Conservation (phyloP, 345 rosid genomes). For the Salix exigua region DNA sequence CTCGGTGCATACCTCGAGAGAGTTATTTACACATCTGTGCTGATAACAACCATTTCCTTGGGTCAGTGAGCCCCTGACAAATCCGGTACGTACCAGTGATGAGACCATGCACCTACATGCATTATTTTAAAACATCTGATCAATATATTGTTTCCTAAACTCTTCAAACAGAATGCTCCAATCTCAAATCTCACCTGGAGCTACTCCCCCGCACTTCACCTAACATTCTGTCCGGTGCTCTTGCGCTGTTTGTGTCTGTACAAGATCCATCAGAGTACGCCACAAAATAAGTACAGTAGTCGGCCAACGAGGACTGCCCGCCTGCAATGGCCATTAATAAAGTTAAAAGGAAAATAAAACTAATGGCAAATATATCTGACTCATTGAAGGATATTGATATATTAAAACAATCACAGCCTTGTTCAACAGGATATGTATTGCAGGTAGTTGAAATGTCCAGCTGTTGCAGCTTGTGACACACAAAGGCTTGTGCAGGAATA, state of each 20-base stretch:
- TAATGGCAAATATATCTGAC: conserved; percentile 1
- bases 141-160: conserved; percentile 12
- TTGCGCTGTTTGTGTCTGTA: conserved; percentile 90
- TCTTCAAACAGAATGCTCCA: conserved; percentile 1
- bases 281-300: conserved; percentile 95
- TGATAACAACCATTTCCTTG: conserved; percentile 99
- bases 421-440: not conserved
- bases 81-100: conserved; percentile 92
- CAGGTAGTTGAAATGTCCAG: not conserved
- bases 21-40: conserved; percentile 76
- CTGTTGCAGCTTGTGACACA: not conserved
- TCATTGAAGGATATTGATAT: not conserved
- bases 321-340: conserved; percentile 49
- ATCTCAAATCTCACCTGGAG: conserved; percentile 59
- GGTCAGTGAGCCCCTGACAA: conserved; percentile 84
- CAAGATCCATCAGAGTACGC: conserved; percentile 99
- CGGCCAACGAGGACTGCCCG: conserved; percentile 96
- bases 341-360: not conserved
- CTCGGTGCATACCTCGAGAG: conserved; percentile 63
- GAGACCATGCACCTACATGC: conserved; percentile 89
- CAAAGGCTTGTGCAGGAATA: not conserved
- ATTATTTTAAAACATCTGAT: conserved; percentile 14
- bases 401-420: not conserved
- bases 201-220: conserved; percentile 94
- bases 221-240: conserved; percentile 95